Evolutionary conservation across 108 stramenopile genomes (phyloP).

Genomic region (Cyclotella kingstonii): DNA sequence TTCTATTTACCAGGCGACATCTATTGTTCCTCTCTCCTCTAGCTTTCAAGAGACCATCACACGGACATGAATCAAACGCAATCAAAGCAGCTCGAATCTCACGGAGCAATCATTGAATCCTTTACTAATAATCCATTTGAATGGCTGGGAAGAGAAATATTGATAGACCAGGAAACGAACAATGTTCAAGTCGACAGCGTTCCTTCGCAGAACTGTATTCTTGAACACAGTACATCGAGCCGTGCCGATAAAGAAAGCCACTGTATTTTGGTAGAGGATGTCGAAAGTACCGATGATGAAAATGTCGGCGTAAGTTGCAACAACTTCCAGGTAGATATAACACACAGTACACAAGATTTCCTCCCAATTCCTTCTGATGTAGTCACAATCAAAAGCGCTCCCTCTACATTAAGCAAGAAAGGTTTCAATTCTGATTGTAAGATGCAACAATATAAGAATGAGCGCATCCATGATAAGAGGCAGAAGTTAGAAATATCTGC

Average conservation of each 20-base stretch:
- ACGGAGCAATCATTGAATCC: too few relatives aligned
- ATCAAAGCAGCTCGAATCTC: too few relatives aligned
- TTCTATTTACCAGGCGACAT: too few relatives aligned
- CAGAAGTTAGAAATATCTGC: too few relatives aligned
- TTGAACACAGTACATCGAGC: not conserved
- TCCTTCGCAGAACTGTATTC: not conserved
- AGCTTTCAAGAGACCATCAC: too few relatives aligned
- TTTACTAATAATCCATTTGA: slow-evolving; percentile 11
- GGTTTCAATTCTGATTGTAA: too few relatives aligned
- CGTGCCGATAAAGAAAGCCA: not conserved
- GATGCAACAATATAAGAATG: too few relatives aligned
- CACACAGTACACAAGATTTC: slow-evolving; percentile 1
- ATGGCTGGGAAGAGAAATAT: slow-evolving; percentile 4
- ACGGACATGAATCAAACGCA: too few relatives aligned
- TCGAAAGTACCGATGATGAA: slow-evolving; percentile 1
- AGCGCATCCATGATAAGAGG: too few relatives aligned
- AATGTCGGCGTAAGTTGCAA: not conserved
- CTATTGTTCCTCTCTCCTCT: too few relatives aligned
- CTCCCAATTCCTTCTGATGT: not conserved
- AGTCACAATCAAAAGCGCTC: too few relatives aligned
- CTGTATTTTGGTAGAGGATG: slow-evolving; percentile 4
- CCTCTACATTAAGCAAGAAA: too few relatives aligned
- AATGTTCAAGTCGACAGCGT: not conserved
- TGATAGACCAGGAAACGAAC: slow-evolving; percentile 1
- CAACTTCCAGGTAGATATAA: not conserved